Evolutionary conservation across 768 basidiomycete species (phyloP).

Genomic region (Pisolithus sp.): DNA sequence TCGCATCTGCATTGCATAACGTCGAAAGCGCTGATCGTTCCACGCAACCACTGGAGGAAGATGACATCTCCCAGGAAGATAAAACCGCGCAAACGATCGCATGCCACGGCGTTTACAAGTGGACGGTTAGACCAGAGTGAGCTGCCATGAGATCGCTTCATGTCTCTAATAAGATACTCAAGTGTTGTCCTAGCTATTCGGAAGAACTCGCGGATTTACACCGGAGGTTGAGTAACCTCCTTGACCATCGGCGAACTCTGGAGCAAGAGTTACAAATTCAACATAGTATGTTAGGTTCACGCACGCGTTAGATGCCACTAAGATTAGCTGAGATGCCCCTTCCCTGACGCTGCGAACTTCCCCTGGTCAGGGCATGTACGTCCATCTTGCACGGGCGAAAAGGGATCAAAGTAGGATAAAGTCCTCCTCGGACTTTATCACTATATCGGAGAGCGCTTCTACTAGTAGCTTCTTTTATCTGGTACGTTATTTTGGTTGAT

Average conservation of each 20-base stretch:
- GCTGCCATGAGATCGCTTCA: constrained; percentile 7
- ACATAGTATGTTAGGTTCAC: constrained; percentile 40
- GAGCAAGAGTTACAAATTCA: constrained; percentile 46
- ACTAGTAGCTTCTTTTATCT: constrained; percentile 66
- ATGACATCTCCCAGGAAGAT: constrained; percentile 10
- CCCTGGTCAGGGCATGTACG: constrained; percentile 64
- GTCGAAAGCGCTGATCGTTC: constrained; percentile 16
- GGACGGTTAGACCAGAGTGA: constrained; percentile 65
- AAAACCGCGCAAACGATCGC: constrained; percentile 4
- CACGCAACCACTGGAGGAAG: constrained; percentile 20
- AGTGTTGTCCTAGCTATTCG: constrained; percentile 48
- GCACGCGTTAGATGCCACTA: neutral
- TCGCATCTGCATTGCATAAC: constrained; percentile 42
- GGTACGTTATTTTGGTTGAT: constrained; percentile 28
- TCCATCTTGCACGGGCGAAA: constrained; percentile 62
- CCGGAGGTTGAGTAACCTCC: constrained; percentile 35
- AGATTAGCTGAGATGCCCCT: constrained; percentile 45
- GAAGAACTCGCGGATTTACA: constrained; percentile 46
- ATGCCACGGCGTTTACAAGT: constrained; percentile 34
- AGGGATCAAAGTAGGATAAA: constrained; percentile 51
- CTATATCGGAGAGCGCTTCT: constrained; percentile 54
- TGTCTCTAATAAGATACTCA: neutral
- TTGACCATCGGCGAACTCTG: constrained; percentile 42
- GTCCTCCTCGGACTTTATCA: constrained; percentile 44
- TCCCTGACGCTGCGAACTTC: constrained; percentile 70